Evolutionary conservation across 1,284 basidiomycete species (phyloP), one percentile per base, ranked within the genome.

Genomic region (Exobasidium rhododendri): DNA sequence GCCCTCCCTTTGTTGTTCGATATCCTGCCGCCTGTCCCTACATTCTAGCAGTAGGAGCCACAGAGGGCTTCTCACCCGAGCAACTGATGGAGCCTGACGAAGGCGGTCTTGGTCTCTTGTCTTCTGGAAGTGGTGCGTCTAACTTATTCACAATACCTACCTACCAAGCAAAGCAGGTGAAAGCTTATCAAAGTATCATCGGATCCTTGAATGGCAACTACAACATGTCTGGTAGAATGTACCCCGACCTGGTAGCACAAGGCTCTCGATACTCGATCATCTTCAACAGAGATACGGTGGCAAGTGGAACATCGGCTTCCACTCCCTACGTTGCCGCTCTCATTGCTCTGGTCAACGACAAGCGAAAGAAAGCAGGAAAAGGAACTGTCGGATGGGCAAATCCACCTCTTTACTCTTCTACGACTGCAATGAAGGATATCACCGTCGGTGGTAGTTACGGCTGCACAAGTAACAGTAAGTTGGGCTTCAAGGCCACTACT

Each of bases 1-100:
- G 56, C 54, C 26, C 43, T 6, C 17, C 29, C 4, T 65, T 65
- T 50, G 44, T 57, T 30, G 51, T 56, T 22, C 50, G 57, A 4
- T 66, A 66, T 40, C 64, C 64, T 31, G 24, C 20, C 26, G 52
- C 24, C 43, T 56, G 64, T 55, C 62, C 54, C 13, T 66, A 63
- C 53, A 35, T 66, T 32, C 44, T 59, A 22, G 49, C 55, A n/a
- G 62, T 66, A 30, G 64, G 64, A 2, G 64, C 62, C 3, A 66
- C 64, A 20, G 24, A 57, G 14, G 51, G 45, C 40, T 56, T 61
- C 44, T 17, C 40, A 17, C 29, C 43, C 47, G 61, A 63, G 47
- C 56, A 53, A 29, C 28, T 28, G 17, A 52, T 59, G 30, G 50
- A 55, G 31, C 24, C 20, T 6, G 28, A 26, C 32, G 28, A 56